Conservation (phyloP, 768 basidiomycete genomes). For the Naganishia vaughanmartiniae region DNA sequence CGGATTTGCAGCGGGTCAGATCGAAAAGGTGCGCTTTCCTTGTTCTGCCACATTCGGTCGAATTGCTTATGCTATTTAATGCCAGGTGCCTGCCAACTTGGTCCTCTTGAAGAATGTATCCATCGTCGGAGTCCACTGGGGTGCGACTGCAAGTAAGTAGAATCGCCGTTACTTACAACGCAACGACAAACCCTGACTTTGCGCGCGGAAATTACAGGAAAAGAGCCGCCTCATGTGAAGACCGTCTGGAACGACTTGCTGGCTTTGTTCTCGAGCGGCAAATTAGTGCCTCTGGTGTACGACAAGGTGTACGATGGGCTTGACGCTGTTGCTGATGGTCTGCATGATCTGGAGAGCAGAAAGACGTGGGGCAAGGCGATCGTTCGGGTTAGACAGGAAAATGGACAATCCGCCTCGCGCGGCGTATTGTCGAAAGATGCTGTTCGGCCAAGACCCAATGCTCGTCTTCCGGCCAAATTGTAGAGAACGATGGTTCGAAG, state of each 20-base stretch:
- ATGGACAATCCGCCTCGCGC: slow-evolving; percentile 5
- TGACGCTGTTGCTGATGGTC: slow-evolving; percentile 65
- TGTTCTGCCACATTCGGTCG: slow-evolving; percentile 49
- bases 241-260: slow-evolving; percentile 72
- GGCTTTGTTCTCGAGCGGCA: slow-evolving; percentile 66
- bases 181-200: neutral
- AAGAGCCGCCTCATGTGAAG: slow-evolving; percentile 65
- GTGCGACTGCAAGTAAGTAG: slow-evolving; percentile 67
- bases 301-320: slow-evolving; percentile 65
- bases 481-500: neutral
- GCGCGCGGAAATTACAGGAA: slow-evolving; percentile 45
- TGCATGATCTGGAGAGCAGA: slow-evolving; percentile 72
- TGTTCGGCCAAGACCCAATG: slow-evolving; percentile 4
- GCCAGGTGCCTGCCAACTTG: slow-evolving; percentile 64
- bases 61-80: slow-evolving; percentile 43
- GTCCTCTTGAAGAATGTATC: slow-evolving; percentile 82
- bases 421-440: slow-evolving; percentile 19
- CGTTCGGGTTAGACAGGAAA: slow-evolving; percentile 57
- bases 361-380: slow-evolving; percentile 92
- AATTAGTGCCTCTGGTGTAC: slow-evolving; percentile 69
- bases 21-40: slow-evolving; percentile 61
- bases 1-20: slow-evolving; percentile 80
- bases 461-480: slow-evolving; percentile 11
- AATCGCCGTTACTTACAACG: neutral
- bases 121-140: slow-evolving; percentile 83